A percentile compares a stretch with the other conserved stretches of the same genome.
Conservation (phyloP, 768 basidiomycete species). For the Tulasnella sp. region DNA sequence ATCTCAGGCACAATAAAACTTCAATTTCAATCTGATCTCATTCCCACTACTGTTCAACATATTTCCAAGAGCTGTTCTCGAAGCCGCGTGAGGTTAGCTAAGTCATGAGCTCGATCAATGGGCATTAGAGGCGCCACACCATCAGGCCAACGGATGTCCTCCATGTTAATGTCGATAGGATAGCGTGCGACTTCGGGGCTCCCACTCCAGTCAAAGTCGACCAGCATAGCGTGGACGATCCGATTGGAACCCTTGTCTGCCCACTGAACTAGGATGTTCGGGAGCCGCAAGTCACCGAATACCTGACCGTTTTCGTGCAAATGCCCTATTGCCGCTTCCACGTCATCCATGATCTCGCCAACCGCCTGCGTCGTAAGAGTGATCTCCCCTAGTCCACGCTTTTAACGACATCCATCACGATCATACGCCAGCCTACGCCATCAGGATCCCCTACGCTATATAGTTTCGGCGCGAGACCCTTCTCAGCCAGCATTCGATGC, state of each 20-base stretch:
- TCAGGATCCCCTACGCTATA: neutral
- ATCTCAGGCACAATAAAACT: too few relatives aligned
- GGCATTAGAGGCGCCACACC: too few relatives aligned
- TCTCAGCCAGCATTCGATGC: neutral
- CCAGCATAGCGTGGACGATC: too few relatives aligned
- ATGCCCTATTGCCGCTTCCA: neutral
- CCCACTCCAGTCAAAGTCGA: neutral
- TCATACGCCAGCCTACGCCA: neutral
- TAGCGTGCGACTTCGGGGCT: neutral
- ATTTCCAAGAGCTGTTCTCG: too few relatives aligned
- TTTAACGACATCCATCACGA: neutral
- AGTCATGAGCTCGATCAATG: too few relatives aligned
- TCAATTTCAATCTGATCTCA: too few relatives aligned
- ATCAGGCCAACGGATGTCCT: too few relatives aligned
- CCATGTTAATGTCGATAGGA: neutral
- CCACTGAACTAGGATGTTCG: neutral
- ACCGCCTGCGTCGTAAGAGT: neutral
- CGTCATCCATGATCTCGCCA: neutral
- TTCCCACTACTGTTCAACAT: too few relatives aligned
- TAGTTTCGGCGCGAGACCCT: neutral
- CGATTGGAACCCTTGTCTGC: neutral
- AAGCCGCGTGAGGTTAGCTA: too few relatives aligned
- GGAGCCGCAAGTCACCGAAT: neutral
- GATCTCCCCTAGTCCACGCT: neutral
- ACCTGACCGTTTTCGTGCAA: neutral